Base-by-base conservation (phyloP, 192 early-diverging fungal genomes). In the Backusella liffmaniae region DNA sequence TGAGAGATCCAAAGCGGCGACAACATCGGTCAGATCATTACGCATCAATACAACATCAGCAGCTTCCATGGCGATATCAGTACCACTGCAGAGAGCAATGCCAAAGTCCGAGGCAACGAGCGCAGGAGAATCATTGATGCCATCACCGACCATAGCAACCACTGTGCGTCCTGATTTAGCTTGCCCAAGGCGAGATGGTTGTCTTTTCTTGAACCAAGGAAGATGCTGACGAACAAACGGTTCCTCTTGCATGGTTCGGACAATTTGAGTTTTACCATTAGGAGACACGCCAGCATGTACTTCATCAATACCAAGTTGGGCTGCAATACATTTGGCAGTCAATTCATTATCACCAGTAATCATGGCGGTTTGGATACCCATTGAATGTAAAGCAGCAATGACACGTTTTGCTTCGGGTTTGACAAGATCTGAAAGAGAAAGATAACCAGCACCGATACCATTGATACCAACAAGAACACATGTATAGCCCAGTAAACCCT, bases 81-180 rank as follows among this genome's bases (percentile, higher is more conserved):
- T 96, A 5, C 96, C 97, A 1, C 92, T 93, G 71, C 90, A 92
- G 32, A 98, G 81, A 0, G 96, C 94, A 76, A 99, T 94, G 0
- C 96, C 96, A 15, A 99, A 82, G 74, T 98, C 90, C 9, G 93
- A 86, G 9, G 89, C 88, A 0, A 95, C 96, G 69, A 99, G 81
- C 9, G 95, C 93, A 23, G 96, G 96, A 8, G 96, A 94, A 74
- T 99, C 97, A 73, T 99, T 99, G 78, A 97, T 91, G 42, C 97
- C 97, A 79, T 99, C 97, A 15, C 97, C 97, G 2, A 98, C 92
- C 94, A 99, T 96, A 5, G 96, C 97, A 0, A 96, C 93, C 5
- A 74, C 73, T 6, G 39, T 73, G 39, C 18, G 44, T 8, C 21
- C 70, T 16, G 26, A 46, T 71, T 30, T 46, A 18, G n/a, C 4